Conservation (phyloP, 345 rosid species). For the Rhodamnia rubescens region DNA sequence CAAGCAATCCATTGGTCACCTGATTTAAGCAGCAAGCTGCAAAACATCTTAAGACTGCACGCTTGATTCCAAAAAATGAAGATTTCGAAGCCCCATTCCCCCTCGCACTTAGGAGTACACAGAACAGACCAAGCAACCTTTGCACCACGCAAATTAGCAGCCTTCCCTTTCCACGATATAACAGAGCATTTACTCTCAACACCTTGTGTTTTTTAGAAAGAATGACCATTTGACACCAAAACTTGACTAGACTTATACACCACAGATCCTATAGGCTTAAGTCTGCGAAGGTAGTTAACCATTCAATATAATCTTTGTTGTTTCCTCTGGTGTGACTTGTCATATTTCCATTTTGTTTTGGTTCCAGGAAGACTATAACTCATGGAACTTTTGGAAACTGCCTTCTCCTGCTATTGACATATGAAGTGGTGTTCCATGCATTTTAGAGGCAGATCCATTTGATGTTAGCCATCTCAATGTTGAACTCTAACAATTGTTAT, state of each 20-base stretch:
- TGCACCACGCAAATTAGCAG: neutral
- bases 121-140: neutral
- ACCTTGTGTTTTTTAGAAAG: neutral
- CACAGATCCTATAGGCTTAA: neutral
- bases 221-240: neutral
- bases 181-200: neutral
- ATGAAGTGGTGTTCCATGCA: slow-evolving; percentile 10
- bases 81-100: neutral
- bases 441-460: neutral
- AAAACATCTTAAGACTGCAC: neutral
- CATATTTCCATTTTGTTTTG: neutral
- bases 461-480: neutral
- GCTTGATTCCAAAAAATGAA: too few species aligned
- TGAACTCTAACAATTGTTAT: neutral
- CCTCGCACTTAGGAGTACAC: neutral
- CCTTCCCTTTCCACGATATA: neutral
- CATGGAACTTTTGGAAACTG: slow-evolving; percentile 90
- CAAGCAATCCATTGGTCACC: neutral
- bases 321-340: neutral
- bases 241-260: neutral
- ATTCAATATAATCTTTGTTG: neutral
- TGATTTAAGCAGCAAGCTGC: neutral
- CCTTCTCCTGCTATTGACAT: slow-evolving; percentile 42
- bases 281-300: neutral
- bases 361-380: slow-evolving; percentile 77